Evolutionary conservation across 768 basidiomycete genomes (phyloP).

Genomic region (Leccinellum rugosiceps): DNA sequence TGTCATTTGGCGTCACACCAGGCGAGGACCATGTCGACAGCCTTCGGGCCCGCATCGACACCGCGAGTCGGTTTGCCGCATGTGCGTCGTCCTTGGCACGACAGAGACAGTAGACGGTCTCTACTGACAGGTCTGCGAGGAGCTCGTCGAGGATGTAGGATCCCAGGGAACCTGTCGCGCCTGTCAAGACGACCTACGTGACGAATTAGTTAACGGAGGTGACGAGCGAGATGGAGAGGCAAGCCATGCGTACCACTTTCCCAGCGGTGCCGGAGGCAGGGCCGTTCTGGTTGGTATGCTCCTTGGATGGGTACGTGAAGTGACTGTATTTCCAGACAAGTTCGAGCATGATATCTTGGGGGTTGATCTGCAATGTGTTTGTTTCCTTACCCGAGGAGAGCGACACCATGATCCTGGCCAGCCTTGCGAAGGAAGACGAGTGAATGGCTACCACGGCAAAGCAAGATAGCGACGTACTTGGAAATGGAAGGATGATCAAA

Average conservation of each 20-base stretch:
- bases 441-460: not conserved
- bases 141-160: slow-evolving; percentile 51
- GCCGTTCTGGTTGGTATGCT: slow-evolving; percentile 7
- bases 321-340: slow-evolving; percentile 44
- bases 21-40: not conserved
- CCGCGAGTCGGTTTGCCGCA: slow-evolving; percentile 19
- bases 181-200: slow-evolving; percentile 40
- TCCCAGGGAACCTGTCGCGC: slow-evolving; percentile 53
- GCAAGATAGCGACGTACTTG: slow-evolving; percentile 25
- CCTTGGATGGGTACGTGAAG: slow-evolving; percentile 3
- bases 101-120: slow-evolving; percentile 47
- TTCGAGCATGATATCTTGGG: slow-evolving; percentile 40
- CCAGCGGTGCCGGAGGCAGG: slow-evolving; percentile 4
- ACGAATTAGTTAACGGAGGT: too few species aligned
- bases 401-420: slow-evolving; percentile 40
- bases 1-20: not conserved
- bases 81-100: slow-evolving; percentile 46
- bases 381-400: slow-evolving; percentile 31
- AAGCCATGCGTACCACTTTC: slow-evolving; percentile 14
- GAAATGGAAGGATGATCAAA: slow-evolving; percentile 48
- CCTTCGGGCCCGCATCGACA: not conserved
- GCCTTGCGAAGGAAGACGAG: slow-evolving; percentile 17
- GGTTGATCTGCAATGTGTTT: slow-evolving; percentile 16
- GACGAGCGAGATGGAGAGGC: not conserved
- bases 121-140: slow-evolving; percentile 34